These are phyloP conservation scores for Helotiales sp. DNA, from an alignment of 2,329 filamentous ascomycete species.

Conservation along the genomic window DNA sequence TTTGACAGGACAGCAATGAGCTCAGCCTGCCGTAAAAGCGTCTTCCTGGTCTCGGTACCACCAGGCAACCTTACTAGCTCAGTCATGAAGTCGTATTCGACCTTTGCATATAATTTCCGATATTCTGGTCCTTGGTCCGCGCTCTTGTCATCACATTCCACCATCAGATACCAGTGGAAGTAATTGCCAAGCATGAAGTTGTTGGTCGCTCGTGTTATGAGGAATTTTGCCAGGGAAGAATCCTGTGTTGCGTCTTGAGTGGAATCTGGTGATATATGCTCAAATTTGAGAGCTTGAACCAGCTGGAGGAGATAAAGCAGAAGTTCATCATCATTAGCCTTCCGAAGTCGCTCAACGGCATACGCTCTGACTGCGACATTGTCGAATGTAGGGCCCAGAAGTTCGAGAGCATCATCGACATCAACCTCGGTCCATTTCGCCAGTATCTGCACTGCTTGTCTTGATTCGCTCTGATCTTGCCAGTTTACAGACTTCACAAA, in stretches of 20 bases:
- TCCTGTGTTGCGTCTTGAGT: constrained; percentile 66
- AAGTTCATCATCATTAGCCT: constrained; percentile 89
- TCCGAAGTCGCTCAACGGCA: constrained; percentile 86
- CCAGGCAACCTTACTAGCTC: constrained; percentile 72
- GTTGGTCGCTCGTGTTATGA: constrained; percentile 82
- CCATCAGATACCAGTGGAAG: constrained; percentile 98
- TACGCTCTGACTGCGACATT: constrained; percentile 87
- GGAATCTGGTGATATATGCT: constrained; percentile 67
- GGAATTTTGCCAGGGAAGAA: constrained; percentile 84
- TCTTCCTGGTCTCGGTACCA: constrained; percentile 72
- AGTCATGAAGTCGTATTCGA: constrained; percentile 95
- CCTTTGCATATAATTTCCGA: constrained; percentile 84
- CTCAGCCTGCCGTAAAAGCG: constrained; percentile 83
- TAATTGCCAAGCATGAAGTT: constrained; percentile 94
- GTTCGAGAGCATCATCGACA: constrained; percentile 91
- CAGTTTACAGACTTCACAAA: constrained; percentile 98
- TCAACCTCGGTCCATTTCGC: constrained; percentile 96
- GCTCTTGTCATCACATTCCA: constrained; percentile 80
- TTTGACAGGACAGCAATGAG: constrained; percentile 84
- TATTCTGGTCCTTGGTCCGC: constrained; percentile 73
- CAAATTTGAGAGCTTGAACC: constrained; percentile 94
- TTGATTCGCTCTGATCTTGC: constrained; percentile 80
- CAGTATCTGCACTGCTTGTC: constrained; percentile 86
- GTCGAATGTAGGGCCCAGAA: constrained; percentile 89
- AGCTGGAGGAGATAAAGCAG: constrained; percentile 89